Base-by-base conservation (phyloP, 2,329 filamentous ascomycete genomes). In the Trichophyton simii region DNA sequence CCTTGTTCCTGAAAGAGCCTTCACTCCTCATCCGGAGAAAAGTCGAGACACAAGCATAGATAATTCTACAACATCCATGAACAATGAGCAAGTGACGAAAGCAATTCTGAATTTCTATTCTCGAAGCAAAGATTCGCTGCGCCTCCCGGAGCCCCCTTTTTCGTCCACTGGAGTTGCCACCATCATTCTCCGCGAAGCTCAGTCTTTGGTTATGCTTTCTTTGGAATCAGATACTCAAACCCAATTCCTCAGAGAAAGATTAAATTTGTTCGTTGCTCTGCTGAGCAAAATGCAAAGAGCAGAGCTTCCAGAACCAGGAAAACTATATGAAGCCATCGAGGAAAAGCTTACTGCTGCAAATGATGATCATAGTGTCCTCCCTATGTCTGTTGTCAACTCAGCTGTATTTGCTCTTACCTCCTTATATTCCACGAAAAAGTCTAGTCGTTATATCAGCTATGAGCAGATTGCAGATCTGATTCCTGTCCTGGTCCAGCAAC, bases 121-220 rank as follows among this genome's bases (percentile, higher is more conserved):
- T 38, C 78, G 82, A 63, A 85, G 87, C 63, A 87, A 88, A 70
- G 86, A 85, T 48, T 89, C 83, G 65, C 74, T 88, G 20, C 87
- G 89, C 62, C 79, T 81, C 41, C 78, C 79, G 6, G 72, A 79
- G 3, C 76, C 82, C 2, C 87, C 87, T 3, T 86, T 88, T 65
- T 72, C 77, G 8, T 72, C 81, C 4, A 74, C 75, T 18, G 76
- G 80, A 22, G 72, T 84, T 25, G 83, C 82, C n/a, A 81, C 85
- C 65, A 75, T 87, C 52, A 79, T 90, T 7, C 73, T 89, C 34
- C 78, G 82, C 60, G 85, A 86, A 69, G 80, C 82, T n/a, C 68
- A 74, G 42, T 70, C 69, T 41, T 63, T 76, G 46, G 68, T 70
- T 9, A 67, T 73, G n/a, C 66, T 68, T 18, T 67, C 71, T 13